These are phyloP conservation scores for Auricularia sp. DNA, from an alignment of 768 basidiomycete genomes.

Conservation along the genomic window DNA sequence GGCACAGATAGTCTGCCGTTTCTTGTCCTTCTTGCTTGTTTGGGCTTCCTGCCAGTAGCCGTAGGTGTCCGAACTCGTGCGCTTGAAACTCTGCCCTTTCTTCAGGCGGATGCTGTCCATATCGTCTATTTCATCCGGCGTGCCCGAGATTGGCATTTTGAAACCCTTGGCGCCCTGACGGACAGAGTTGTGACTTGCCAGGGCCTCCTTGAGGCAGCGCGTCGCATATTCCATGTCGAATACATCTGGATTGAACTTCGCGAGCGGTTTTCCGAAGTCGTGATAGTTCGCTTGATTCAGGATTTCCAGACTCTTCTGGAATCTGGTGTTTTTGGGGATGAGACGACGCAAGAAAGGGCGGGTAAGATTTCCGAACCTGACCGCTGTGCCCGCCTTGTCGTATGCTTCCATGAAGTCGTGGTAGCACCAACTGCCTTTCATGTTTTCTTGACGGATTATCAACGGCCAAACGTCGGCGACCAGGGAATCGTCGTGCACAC, in stretches of 20 bases:
- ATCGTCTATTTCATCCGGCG: no score
- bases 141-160: conserved; percentile 14
- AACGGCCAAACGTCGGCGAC: conserved; percentile 10
- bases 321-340: conserved; percentile 2
- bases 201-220: conserved; percentile 15
- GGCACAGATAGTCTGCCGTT: conserved; percentile 17
- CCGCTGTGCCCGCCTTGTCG: conserved; percentile 12
- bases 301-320: conserved; percentile 21
- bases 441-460: conserved; percentile 14
- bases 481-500: neutral
- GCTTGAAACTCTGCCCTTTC: conserved; percentile 4
- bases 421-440: conserved; percentile 17
- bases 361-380: conserved; percentile 8
- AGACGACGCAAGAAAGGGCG: conserved; percentile 6
- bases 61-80: conserved; percentile 13
- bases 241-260: conserved; percentile 14
- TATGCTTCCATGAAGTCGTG: conserved; percentile 14
- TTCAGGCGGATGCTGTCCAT: conserved; percentile 1
- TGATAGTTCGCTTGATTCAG: conserved; percentile 21
- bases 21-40: conserved; percentile 16
- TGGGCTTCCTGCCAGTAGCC: conserved; percentile 20
- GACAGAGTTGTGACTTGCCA: conserved; percentile 18
- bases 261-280: conserved; percentile 17
- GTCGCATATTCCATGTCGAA: conserved; percentile 18
- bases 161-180: conserved; percentile 19